These are phyloP conservation scores for Citrus trifoliata DNA, from an alignment of 345 rosid species.

Conservation along the genomic window DNA sequence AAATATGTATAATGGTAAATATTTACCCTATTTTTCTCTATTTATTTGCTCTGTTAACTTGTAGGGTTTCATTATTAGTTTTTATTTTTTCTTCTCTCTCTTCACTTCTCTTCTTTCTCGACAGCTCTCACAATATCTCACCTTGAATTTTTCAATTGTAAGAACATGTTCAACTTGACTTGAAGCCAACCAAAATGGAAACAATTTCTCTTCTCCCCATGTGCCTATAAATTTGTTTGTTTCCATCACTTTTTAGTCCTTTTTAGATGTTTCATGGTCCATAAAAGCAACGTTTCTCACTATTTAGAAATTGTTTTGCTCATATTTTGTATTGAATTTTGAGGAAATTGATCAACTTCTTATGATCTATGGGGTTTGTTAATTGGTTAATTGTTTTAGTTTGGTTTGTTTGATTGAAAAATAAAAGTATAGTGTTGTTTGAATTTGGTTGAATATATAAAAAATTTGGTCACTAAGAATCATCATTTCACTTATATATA, in stretches of 20 bases:
- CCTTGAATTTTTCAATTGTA: constrained; percentile 18
- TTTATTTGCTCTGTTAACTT: too few species aligned
- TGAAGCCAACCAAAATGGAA: constrained; percentile 35
- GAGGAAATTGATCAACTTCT: too few species aligned
- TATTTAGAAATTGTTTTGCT: neutral
- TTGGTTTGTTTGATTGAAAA: neutral
- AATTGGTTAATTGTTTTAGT: neutral
- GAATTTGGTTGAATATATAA: too few species aligned
- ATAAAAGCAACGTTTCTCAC: too few species aligned
- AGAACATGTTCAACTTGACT: constrained; percentile 28
- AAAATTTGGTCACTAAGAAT: too few species aligned
- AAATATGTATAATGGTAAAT: too few species aligned
- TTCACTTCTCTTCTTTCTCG: constrained; percentile 22
- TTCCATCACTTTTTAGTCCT: constrained; percentile 32
- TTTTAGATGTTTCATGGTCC: constrained; percentile 25
- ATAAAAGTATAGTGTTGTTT: neutral
- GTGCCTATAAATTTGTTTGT: constrained; percentile 38
- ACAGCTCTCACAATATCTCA: constrained; percentile 16
- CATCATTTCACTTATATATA: too few species aligned
- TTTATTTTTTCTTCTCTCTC: neutral
- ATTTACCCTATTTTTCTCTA: too few species aligned
- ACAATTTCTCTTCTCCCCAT: constrained; percentile 39
- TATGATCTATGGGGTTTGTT: too few species aligned
- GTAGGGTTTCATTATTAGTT: constrained; percentile 4
- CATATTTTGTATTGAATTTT: too few species aligned